A percentile compares a stretch with the other conserved stretches of the same genome.
Evolutionary conservation across 345 rosid species (phyloP).

Genomic region (Rhodamnia argentea): DNA sequence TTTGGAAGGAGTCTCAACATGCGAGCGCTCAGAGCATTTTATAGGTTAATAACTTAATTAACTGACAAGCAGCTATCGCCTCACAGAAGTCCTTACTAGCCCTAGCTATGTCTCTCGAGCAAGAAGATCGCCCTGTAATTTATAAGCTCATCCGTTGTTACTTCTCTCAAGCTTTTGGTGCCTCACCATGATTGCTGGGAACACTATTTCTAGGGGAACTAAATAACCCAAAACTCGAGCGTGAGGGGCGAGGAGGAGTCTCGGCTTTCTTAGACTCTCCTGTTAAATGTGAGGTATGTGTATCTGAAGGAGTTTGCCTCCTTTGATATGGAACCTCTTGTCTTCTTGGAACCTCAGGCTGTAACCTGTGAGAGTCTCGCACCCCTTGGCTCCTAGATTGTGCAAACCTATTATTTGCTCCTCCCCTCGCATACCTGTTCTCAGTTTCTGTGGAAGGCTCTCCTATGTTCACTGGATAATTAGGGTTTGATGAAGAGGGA

Average conservation of each 20-base stretch:
- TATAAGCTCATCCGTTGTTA: background rate
- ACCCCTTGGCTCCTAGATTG: conserved; percentile 5
- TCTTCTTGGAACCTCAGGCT: background rate
- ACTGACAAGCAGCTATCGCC: background rate
- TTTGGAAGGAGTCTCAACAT: background rate
- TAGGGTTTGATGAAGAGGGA: background rate
- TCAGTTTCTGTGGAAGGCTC: conserved; percentile 10
- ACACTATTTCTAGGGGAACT: conserved; percentile 23
- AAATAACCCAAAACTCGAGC: conserved; percentile 48
- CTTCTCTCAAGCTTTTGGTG: background rate
- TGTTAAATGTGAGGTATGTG: background rate
- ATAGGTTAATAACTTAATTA: background rate
- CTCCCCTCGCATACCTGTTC: conserved; percentile 36
- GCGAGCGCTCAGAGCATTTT: background rate
- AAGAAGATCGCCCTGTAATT: background rate
- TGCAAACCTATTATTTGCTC: conserved; percentile 20
- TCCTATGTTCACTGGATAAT: background rate
- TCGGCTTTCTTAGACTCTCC: conserved; percentile 8
- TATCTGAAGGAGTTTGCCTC: conserved; percentile 2
- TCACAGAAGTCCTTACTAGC: background rate
- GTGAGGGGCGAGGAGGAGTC: conserved; percentile 2
- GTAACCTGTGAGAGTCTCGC: conserved; percentile 11
- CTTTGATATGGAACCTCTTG: background rate
- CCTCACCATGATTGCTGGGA: conserved; percentile 4
- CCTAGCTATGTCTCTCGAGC: background rate